Base-by-base conservation (phyloP, 2,329 filamentous ascomycete species). In the Drechslerella coelobrocha region DNA sequence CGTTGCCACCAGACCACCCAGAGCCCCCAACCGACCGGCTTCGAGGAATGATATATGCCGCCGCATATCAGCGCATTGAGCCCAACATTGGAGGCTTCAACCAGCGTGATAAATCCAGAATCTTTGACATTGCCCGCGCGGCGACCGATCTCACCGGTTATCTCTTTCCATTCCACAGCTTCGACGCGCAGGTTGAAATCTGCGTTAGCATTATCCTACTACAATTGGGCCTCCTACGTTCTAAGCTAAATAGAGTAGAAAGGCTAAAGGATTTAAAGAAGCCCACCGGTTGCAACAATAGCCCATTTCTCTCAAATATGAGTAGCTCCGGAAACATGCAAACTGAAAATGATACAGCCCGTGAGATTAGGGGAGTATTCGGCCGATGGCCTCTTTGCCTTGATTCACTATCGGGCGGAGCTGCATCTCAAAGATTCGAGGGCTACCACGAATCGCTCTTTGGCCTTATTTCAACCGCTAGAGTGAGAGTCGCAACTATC, bases 11-110 rank as follows among this genome's bases (percentile, higher is more conserved):
- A 31, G 21, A 31, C 1, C 60, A 60, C 17, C 54, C 62, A 39
- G 54, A 68, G 9, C 47, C 54, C 7, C 54, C 54, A 9, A 68
- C 45, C 19, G 62, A 68, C 9, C 62, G 62, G n/a, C 48, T 60
- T 17, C 48, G 62, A 1, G 62, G 62, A 27, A 68, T 68, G 53
- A 59, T 68, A 2, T 68, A 68, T 19, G 47, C 62, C 21, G 62
- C 62, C 27, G 31, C 48, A 1, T 68, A 47, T 17, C 62, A 68
- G 26, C 37, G 55, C 9, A 60, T 68, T 19, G 17, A 53, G 47
- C 45, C n/a, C 9, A 19, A 52, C 2, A 26, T 52, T 7, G 37
- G 55, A 10, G 31, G 6, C 12, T 23, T 2, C 21, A 27, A n/a
- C 7, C 45, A 14, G 5, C 19, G 4, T 4, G 41, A 23, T 29